Conservation (phyloP, 768 basidiomycete genomes). For the Tricholoma furcatifolium region DNA sequence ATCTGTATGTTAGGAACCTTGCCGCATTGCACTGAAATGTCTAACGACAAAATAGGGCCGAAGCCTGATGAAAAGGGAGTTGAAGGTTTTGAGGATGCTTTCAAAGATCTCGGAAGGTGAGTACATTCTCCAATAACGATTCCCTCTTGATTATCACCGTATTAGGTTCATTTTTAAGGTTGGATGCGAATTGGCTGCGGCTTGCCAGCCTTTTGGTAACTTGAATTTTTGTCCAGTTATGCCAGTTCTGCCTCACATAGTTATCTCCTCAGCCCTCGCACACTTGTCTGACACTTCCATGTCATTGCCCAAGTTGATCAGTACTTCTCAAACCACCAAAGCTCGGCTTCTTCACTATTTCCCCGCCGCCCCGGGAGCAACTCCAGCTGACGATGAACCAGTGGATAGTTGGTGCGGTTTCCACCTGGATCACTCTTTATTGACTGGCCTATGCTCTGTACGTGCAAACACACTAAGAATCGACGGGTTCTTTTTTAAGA, state of each 20-base stretch:
- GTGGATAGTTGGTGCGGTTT: constrained; percentile 94
- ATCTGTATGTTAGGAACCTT: constrained; percentile 58
- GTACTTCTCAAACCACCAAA: constrained; percentile 80
- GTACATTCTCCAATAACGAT: constrained; percentile 7
- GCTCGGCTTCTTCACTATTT: constrained; percentile 97
- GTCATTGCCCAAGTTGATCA: constrained; percentile 71
- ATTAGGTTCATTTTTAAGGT: constrained; percentile 76
- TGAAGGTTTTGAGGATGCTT: constrained; percentile 81
- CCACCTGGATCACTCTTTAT: constrained; percentile 86
- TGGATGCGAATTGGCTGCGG: constrained; percentile 76
- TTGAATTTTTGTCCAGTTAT: not conserved
- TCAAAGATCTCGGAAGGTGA: constrained; percentile 80
- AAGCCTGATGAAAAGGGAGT: constrained; percentile 52
- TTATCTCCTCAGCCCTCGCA: constrained; percentile 52
- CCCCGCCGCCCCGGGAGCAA: constrained; percentile 52
- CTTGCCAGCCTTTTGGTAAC: constrained; percentile 90
- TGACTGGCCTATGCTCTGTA: constrained; percentile 93
- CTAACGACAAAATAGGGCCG: constrained; percentile 52
- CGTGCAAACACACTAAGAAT: constrained; percentile 18
- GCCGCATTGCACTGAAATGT: not conserved
- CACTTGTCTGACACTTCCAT: constrained; percentile 64
- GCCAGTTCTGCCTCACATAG: not conserved
- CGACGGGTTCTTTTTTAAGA: not conserved
- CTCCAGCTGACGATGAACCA: constrained; percentile 53
- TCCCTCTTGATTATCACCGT: not conserved